phyloP scores from a whole-genome alignment of 331 rosid genomes.

The Quercus tomentella region DNA sequence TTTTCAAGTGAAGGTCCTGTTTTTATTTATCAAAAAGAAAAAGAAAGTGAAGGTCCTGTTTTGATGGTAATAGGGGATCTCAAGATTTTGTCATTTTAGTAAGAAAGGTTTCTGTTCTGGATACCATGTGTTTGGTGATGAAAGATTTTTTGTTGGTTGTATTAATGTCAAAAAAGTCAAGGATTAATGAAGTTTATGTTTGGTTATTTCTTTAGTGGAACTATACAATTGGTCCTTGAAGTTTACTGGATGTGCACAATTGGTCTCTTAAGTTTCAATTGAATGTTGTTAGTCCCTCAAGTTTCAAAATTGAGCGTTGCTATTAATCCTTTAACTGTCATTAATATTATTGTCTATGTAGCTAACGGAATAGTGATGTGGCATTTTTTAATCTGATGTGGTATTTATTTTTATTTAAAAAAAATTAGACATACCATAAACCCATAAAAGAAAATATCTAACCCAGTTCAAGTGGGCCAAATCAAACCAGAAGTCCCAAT shows the following conservation, averaged over 20 bases:
- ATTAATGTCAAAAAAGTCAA: not conserved
- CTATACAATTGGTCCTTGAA: accelerated
- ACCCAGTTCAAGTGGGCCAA: no score
- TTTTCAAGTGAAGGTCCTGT: not conserved
- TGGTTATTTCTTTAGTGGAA: not conserved
- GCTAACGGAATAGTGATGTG: no score
- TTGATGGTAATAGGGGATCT: not conserved
- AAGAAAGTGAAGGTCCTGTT: not conserved
- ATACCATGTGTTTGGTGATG: not conserved
- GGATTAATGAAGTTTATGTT: not conserved
- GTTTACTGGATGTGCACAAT: no score
- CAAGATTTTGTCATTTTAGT: not conserved
- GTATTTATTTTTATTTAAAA: no score
- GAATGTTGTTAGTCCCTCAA: no score
- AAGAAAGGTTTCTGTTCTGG: not conserved
- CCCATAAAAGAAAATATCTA: no score
- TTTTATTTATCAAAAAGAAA: not conserved
- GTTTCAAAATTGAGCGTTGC: accelerated
- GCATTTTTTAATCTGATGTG: accelerated
- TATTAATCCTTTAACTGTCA: no score
- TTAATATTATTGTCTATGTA: no score
- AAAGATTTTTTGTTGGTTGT: not conserved
- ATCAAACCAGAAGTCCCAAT: no score
- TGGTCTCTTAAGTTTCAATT: no score
- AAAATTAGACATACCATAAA: no score